Percentiles rank a stretch among this genome's conserved stretches.
Conservation (phyloP, 176 grass and related monocot genomes). For the Carex kokanica region DNA sequence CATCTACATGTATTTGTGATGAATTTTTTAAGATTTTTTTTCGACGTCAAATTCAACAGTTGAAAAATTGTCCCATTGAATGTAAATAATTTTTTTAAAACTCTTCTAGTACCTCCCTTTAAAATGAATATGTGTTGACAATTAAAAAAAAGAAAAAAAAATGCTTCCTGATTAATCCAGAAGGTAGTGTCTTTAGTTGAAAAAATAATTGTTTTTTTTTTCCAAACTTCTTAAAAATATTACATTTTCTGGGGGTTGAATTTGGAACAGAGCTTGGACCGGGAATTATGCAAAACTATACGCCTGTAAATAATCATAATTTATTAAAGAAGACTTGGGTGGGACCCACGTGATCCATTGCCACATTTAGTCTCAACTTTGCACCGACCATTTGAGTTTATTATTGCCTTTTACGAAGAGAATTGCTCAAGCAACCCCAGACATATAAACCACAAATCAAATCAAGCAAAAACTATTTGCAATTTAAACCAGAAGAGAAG, state of each 20-base stretch:
- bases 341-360: conserved; percentile 19
- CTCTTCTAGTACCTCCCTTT: not conserved
- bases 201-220: not conserved
- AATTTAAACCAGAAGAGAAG: not conserved
- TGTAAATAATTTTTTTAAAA: not conserved
- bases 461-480: conserved; percentile 3
- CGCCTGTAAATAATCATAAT: not conserved
- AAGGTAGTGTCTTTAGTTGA: conserved; percentile 13
- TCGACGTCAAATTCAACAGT: not conserved
- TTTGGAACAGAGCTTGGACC: not conserved
- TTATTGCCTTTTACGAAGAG: not conserved
- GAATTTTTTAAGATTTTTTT: not conserved
- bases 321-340: not conserved
- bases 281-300: not conserved
- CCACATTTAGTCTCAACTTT: conserved; percentile 5
- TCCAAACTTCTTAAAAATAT: not conserved
- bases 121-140: not conserved
- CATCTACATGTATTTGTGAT: not conserved
- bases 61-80: not conserved
- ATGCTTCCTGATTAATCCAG: not conserved
- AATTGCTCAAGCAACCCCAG: not conserved
- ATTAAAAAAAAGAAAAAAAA: not conserved
- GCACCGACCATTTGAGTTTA: conserved; percentile 18
- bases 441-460: not conserved
- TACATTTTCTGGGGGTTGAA: not conserved